Base-by-base conservation (phyloP, 345 rosid genomes). In the Eucalyptus leucophloia region DNA sequence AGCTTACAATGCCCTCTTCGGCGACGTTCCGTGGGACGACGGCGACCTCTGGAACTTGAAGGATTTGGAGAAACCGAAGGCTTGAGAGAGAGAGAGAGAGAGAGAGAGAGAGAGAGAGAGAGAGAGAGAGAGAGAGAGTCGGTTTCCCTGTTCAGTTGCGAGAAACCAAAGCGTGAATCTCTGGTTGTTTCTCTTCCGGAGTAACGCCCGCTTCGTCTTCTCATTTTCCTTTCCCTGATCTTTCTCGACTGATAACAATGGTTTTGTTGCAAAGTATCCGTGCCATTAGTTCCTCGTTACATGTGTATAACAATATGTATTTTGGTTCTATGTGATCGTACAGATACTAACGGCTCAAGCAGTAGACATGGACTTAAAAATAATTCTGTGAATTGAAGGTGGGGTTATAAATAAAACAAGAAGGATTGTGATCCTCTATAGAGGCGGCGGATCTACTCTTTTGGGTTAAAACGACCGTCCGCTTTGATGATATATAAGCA, bases 31-130 rank as follows among this genome's bases (percentile, higher is more conserved):
- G 89, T 95, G 98, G 96, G 96, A 93, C 82, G 94, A 91, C 87
- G 96, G 91, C 87, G 96, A 94, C 92, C 94, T 96, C 88, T 96
- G 97, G 97, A 94, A 95, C 93, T 89, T 96, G 91, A 93, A 91
- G 88, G 90, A 89, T 42, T 40, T 90, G 88, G 85, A 89, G 47
- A 91, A 92, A 86, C 88, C 92, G 56, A 51, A 86, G 56, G 60
- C n/a, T 49, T 24, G 54, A 86, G 45, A 72, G 82, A 49, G 51
- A 30, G 3, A n/a, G 69, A 40, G 40, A n/a, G n/a, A n/a, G n/a
- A n/a, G n/a, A n/a, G 67, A 56, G 54, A 86, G 45, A 67, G 80
- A 45, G 49, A 28, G 3, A n/a, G 69, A 40, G 40, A n/a, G 51
- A 86, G 42, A 67, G 80, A 49, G 50, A 30, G 4, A 34, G 40